These are phyloP conservation scores for Neolentinus lepideus DNA, from an alignment of 1,284 basidiomycete genomes.

Conservation along the genomic window DNA sequence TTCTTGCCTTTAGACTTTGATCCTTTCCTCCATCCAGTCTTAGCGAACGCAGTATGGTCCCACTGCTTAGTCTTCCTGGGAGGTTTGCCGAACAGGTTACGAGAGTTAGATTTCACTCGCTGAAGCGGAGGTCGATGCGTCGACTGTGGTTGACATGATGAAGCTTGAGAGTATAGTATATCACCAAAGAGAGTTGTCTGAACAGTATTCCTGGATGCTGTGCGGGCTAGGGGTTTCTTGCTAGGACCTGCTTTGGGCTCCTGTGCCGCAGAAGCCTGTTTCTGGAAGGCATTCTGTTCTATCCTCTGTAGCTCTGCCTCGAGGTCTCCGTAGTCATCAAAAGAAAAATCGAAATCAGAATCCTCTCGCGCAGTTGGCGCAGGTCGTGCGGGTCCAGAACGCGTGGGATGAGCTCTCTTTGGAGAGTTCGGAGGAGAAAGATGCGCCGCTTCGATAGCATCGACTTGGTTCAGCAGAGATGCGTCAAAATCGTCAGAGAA, in stretches of 20 bases:
- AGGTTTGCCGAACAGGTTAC: constrained; percentile 43
- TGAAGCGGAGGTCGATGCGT: constrained; percentile 28
- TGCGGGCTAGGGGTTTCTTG: constrained; percentile 12
- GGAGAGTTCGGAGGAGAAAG: constrained; percentile 18
- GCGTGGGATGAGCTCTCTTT: neutral
- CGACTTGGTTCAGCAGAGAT: constrained; percentile 43
- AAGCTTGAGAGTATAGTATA: constrained; percentile 28
- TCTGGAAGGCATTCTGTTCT: constrained; percentile 28
- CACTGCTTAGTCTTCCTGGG: constrained; percentile 69
- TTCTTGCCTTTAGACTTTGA: constrained; percentile 11
- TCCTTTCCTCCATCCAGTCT: constrained; percentile 55
- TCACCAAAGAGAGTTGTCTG: constrained; percentile 63
- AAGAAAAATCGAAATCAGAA: constrained; percentile 45
- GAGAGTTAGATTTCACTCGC: constrained; percentile 7
- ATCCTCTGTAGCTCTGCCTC: constrained; percentile 46
- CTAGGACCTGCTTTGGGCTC: constrained; percentile 30
- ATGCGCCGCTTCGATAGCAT: constrained; percentile 60
- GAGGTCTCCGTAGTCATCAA: constrained; percentile 49
- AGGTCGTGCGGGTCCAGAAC: constrained; percentile 4
- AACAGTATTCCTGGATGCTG: constrained; percentile 12
- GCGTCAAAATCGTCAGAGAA: constrained; percentile 57
- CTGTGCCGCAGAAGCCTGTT: constrained; percentile 25
- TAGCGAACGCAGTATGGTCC: constrained; percentile 82
- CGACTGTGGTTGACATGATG: constrained; percentile 18
- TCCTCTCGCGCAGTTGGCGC: constrained; percentile 17